phyloP scores from a whole-genome alignment of 2,329 filamentous ascomycete genomes.

The Cladophialophora immunda region DNA sequence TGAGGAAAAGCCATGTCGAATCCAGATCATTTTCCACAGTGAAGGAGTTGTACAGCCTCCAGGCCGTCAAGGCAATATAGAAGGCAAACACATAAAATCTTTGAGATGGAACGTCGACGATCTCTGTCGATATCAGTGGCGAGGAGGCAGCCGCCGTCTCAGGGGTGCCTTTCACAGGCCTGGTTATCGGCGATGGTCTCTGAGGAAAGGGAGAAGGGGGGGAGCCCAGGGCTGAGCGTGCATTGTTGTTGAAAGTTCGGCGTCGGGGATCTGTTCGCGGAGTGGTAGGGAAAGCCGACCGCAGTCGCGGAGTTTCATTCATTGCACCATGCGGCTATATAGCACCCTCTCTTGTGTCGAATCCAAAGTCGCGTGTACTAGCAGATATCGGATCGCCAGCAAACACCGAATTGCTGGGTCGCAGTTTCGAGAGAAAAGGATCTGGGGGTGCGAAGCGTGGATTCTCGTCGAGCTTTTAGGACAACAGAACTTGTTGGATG shows the following conservation, averaged over 20 bases:
- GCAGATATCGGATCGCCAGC: neutral
- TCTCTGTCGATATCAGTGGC: conserved; percentile 80
- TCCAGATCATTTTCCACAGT: conserved; percentile 81
- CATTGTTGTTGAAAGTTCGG: conserved; percentile 28
- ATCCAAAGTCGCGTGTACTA: neutral
- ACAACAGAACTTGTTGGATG: neutral
- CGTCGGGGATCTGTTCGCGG: conserved; percentile 56
- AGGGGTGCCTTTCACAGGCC: conserved; percentile 28
- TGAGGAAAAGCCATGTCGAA: conserved; percentile 89
- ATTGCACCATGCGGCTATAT: conserved; percentile 67
- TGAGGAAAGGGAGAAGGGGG: conserved; percentile 24
- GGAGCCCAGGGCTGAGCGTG: conserved; percentile 27
- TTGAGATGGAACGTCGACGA: conserved; percentile 91
- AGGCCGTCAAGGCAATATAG: conserved; percentile 78
- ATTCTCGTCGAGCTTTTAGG: neutral
- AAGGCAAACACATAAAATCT: conserved; percentile 85
- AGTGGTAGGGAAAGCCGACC: conserved; percentile 82
- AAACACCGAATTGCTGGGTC: neutral
- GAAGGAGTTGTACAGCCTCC: conserved; percentile 87
- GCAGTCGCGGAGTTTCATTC: conserved; percentile 82
- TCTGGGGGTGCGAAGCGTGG: neutral
- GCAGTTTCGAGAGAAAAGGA: conserved; percentile 7
- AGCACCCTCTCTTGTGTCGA: conserved; percentile 4
- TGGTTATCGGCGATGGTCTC: conserved; percentile 38
- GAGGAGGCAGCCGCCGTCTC: conserved; percentile 40